Evolutionary conservation across 2,329 filamentous ascomycete species (phyloP).

Genomic region (Colletotrichum sp.): DNA sequence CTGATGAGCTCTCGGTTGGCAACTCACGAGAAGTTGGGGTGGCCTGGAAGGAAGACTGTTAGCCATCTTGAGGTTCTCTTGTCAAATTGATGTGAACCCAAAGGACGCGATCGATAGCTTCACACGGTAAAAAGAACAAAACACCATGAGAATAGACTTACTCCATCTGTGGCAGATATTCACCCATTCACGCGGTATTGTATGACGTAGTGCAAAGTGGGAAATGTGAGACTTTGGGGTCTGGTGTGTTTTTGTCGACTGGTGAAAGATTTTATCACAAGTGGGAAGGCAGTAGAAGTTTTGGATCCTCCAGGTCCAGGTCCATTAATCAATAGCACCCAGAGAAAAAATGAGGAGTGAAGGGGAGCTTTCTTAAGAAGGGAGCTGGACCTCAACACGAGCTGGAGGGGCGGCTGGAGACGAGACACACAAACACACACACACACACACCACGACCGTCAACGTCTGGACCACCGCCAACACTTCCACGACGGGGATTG

Average conservation of each 20-base stretch:
- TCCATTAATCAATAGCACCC: neutral
- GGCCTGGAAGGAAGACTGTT: neutral
- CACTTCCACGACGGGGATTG: neutral
- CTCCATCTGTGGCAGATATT: conserved; percentile 4
- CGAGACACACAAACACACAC: neutral
- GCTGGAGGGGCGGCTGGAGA: neutral
- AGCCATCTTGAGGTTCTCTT: neutral
- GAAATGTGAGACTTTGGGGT: neutral
- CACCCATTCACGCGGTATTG: neutral
- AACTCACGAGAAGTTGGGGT: conserved; percentile 16
- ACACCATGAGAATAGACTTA: neutral
- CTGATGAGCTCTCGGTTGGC: neutral
- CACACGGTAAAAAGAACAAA: neutral
- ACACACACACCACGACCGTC: neutral
- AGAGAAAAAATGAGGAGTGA: neutral
- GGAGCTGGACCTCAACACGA: neutral
- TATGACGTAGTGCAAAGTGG: neutral
- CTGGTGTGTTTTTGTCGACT: neutral
- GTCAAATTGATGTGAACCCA: neutral
- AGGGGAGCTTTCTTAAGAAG: conserved; percentile 9
- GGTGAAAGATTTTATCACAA: neutral
- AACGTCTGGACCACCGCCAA: neutral
- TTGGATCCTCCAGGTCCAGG: neutral
- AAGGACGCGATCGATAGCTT: neutral
- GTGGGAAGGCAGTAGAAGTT: neutral